phyloP scores from a whole-genome alignment of 129 eudicot genomes.

The Saposhnikovia divaricata region DNA sequence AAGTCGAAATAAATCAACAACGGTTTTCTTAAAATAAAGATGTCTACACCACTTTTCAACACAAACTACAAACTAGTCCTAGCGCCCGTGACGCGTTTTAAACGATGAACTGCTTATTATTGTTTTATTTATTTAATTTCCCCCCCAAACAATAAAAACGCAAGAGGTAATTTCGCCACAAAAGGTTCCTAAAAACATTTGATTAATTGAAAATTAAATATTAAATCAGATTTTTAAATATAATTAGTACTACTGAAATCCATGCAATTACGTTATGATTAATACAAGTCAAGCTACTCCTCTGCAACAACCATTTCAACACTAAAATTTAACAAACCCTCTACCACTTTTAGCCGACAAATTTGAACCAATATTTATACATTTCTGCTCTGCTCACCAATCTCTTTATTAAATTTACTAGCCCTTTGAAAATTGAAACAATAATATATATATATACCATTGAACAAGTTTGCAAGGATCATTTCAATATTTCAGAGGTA shows the following conservation, averaged over 20 bases:
- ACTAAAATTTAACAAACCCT: not conserved
- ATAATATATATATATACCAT: too few relatives aligned
- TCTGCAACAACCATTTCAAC: not conserved
- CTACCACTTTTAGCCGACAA: not conserved
- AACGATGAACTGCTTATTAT: not conserved
- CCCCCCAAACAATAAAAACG: not conserved
- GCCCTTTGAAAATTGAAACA: not conserved
- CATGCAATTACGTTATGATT: not conserved
- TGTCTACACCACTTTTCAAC: not conserved
- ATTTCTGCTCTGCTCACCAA: not conserved
- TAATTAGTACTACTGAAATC: too few relatives aligned
- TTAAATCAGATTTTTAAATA: too few relatives aligned
- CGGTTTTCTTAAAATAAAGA: not conserved
- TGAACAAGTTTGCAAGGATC: not conserved
- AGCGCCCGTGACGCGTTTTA: not conserved
- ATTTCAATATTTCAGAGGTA: not conserved
- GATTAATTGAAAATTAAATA: too few relatives aligned
- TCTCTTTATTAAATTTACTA: not conserved
- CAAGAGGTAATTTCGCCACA: not conserved
- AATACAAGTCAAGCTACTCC: slow-evolving; percentile 2
- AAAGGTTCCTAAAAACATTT: too few relatives aligned
- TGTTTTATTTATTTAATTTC: not conserved
- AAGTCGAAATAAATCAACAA: slow-evolving; percentile 3
- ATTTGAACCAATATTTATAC: slow-evolving; percentile 1
- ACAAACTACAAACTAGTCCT: not conserved